These are phyloP conservation scores for Xylaria sp. DNA, from an alignment of 2,329 filamentous ascomycete species.

Conservation along the genomic window DNA sequence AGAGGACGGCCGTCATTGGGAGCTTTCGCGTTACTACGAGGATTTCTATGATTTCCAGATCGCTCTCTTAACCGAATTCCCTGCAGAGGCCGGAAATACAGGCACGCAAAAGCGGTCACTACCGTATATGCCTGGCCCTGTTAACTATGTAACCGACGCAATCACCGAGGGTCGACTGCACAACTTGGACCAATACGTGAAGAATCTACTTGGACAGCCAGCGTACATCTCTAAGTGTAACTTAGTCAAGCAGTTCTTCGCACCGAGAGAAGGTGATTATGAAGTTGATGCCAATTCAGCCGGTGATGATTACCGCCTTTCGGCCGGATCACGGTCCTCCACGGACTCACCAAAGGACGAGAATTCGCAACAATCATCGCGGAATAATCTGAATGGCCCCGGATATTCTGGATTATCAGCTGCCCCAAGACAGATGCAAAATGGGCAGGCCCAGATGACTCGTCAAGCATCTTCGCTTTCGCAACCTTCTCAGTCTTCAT, in stretches of 20 bases:
- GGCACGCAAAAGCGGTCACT: slow-evolving; percentile 82
- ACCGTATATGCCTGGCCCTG: slow-evolving; percentile 97
- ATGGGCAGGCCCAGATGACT: slow-evolving; percentile 55
- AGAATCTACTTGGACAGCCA: slow-evolving; percentile 86
- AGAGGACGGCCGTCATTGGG: slow-evolving; percentile 92
- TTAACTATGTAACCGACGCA: slow-evolving; percentile 97
- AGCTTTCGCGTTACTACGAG: slow-evolving; percentile 93
- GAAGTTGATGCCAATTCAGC: slow-evolving; percentile 80
- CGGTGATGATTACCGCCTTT: slow-evolving; percentile 81
- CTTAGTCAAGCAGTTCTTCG: slow-evolving; percentile 90
- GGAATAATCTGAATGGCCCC: slow-evolving; percentile 70
- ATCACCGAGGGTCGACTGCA: slow-evolving; percentile 94
- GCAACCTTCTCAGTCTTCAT: slow-evolving; percentile 67
- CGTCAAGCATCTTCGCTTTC: slow-evolving; percentile 61
- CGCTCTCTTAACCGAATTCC: slow-evolving; percentile 89
- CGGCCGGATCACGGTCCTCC: slow-evolving; percentile 75
- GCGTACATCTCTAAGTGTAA: slow-evolving; percentile 85
- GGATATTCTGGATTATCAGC: slow-evolving; percentile 66
- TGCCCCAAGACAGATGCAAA: slow-evolving; percentile 59
- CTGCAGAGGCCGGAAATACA: slow-evolving; percentile 89
- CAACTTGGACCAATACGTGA: slow-evolving; percentile 95
- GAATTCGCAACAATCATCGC: slow-evolving; percentile 73
- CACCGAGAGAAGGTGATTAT: slow-evolving; percentile 89
- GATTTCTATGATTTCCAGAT: slow-evolving; percentile 99
- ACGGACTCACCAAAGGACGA: slow-evolving; percentile 69